phyloP scores from a whole-genome alignment of 768 basidiomycete species.

The Macrolepiota fuliginosa region DNA sequence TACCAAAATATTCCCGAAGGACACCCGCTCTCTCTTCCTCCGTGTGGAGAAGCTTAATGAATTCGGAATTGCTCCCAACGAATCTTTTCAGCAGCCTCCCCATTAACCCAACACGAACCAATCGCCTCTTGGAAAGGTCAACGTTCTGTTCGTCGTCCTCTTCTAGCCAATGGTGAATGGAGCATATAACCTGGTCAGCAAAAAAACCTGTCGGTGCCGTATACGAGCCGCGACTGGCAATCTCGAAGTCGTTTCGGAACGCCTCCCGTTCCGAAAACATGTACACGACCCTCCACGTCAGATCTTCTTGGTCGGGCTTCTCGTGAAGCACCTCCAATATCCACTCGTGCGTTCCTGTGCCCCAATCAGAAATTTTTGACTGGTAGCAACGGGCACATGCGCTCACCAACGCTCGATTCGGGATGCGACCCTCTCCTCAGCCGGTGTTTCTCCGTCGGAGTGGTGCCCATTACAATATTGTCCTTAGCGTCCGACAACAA shows the following conservation, averaged over 20 bases:
- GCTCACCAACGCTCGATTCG: constrained; percentile 9
- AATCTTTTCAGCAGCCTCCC: neutral
- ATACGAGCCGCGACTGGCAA: neutral
- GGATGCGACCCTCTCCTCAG: constrained; percentile 3
- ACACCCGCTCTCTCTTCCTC: neutral
- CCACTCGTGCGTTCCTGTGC: neutral
- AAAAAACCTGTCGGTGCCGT: neutral
- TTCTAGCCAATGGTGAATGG: neutral
- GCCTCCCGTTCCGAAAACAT: constrained; percentile 1
- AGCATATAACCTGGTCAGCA: neutral
- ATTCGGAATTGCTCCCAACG: neutral
- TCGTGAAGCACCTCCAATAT: neutral
- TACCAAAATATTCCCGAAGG: neutral
- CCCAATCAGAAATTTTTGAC: neutral
- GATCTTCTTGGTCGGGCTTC: neutral
- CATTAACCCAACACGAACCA: constrained; percentile 3
- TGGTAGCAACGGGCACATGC: neutral
- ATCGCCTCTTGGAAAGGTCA: neutral
- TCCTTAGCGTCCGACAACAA: constrained; percentile 10
- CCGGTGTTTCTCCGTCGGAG: constrained; percentile 8
- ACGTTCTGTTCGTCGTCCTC: neutral
- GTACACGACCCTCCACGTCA: neutral
- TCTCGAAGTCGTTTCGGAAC: neutral
- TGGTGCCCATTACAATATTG: constrained; percentile 8
- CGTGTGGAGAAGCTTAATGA: neutral